Evolutionary conservation across 164 flowering plant species (phyloP).

Genomic region (Tetracentron sinense): DNA sequence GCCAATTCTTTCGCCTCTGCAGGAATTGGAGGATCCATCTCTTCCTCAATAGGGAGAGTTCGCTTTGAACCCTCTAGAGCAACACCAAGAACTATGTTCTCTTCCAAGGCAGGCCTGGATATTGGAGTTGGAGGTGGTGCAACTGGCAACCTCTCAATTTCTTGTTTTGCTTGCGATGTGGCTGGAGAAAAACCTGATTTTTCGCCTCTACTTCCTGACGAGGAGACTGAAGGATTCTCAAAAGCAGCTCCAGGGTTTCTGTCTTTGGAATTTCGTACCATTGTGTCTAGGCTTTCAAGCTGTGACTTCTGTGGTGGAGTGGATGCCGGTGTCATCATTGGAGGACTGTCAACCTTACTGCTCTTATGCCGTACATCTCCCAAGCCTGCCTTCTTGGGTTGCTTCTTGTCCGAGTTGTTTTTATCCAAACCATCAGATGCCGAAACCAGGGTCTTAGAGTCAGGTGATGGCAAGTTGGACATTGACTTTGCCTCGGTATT

Average conservation of each 20-base stretch:
- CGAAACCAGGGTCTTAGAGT: conserved; percentile 1
- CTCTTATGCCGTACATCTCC: conserved; percentile 22
- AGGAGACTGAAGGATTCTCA: conserved; percentile 18
- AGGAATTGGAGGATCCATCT: conserved; percentile 24
- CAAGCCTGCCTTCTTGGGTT: conserved; percentile 24
- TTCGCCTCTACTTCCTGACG: conserved; percentile 15
- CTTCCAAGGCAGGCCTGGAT: conserved; percentile 45
- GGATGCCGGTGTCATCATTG: conserved; percentile 1
- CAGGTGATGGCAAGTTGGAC: conserved; percentile 15
- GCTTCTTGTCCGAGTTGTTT: conserved; percentile 28
- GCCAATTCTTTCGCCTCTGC: conserved; percentile 55
- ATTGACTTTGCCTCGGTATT: conserved; percentile 7
- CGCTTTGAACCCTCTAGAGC: conserved; percentile 70
- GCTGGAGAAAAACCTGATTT: conserved; percentile 21
- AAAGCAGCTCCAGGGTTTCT: conserved; percentile 4
- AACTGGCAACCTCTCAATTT: conserved; percentile 25
- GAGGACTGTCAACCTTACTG: conserved; percentile 11
- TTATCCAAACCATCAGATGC: conserved; percentile 16
- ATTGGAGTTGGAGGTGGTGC: conserved; percentile 21
- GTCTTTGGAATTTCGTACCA: conserved; percentile 19
- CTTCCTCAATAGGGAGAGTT: conserved; percentile 85
- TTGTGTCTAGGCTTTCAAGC: conserved; percentile 15
- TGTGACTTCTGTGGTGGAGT: conserved; percentile 10
- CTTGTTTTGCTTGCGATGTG: conserved; percentile 28
- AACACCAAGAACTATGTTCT: conserved; percentile 72